Conservation (phyloP, 148 eudicot species). For the Persicaria maculosa region DNA sequence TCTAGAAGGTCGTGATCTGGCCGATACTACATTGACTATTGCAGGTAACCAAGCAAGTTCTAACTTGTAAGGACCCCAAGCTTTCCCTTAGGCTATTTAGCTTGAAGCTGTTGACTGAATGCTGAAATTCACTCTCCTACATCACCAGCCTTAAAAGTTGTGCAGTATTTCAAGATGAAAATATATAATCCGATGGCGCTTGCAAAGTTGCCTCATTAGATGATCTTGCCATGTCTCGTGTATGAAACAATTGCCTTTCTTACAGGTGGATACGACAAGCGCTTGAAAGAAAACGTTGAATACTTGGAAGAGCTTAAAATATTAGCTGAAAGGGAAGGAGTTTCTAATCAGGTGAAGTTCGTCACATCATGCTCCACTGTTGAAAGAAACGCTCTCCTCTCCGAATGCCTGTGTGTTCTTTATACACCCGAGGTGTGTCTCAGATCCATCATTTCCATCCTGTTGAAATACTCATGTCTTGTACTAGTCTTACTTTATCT, state of each 20-base stretch:
- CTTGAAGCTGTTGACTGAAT: too few relatives aligned
- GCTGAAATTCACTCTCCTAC: too few relatives aligned
- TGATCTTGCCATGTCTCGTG: too few relatives aligned
- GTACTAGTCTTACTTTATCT: too few relatives aligned
- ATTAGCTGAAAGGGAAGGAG: slow-evolving; percentile 37
- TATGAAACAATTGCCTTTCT: slow-evolving; percentile 5
- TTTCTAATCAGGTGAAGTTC: slow-evolving; percentile 52
- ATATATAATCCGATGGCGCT: too few relatives aligned
- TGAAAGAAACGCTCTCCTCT: slow-evolving; percentile 73
- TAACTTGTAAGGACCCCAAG: too few relatives aligned
- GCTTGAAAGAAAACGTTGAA: slow-evolving; percentile 83
- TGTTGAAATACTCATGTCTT: too few relatives aligned
- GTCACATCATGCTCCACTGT: slow-evolving; percentile 80
- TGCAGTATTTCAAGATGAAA: too few relatives aligned
- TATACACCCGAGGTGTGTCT: slow-evolving; percentile 80
- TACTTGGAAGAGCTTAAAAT: slow-evolving; percentile 54
- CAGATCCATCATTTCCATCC: not conserved
- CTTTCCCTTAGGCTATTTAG: too few relatives aligned
- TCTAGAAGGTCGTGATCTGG: slow-evolving; percentile 25
- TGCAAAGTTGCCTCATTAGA: too few relatives aligned
- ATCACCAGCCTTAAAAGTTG: too few relatives aligned
- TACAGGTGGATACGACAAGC: slow-evolving; percentile 86
- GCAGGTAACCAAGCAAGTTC: too few relatives aligned
- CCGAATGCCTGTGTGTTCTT: slow-evolving; percentile 70
- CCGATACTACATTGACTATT: slow-evolving; percentile 46